Percentiles rank a stretch among this genome's conserved stretches.
These are phyloP conservation scores for Seiridium unicorne DNA, from an alignment of 2,329 filamentous ascomycete species.

Conservation along the genomic window DNA sequence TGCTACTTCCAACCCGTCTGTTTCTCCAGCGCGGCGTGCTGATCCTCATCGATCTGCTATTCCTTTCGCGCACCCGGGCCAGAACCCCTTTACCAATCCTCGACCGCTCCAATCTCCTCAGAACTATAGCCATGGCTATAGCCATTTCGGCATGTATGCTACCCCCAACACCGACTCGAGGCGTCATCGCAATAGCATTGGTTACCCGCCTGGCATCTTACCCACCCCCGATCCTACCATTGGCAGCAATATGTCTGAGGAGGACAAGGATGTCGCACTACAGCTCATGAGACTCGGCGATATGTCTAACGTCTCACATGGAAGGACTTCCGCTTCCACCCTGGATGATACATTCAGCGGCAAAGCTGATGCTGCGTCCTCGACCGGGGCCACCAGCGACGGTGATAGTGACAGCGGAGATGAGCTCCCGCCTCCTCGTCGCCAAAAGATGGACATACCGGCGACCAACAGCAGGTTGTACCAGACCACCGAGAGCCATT, in stretches of 20 bases:
- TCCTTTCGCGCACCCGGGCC: slow-evolving; percentile 72
- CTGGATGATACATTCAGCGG: slow-evolving; percentile 92
- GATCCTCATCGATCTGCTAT: slow-evolving; percentile 69
- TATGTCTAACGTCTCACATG: slow-evolving; percentile 89
- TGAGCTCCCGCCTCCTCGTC: slow-evolving; percentile 58
- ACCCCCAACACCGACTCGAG: slow-evolving; percentile 62
- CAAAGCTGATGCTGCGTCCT: slow-evolving; percentile 79
- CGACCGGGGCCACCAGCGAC: slow-evolving; percentile 81
- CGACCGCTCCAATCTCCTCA: slow-evolving; percentile 82
- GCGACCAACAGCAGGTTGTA: slow-evolving; percentile 46
- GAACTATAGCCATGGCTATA: slow-evolving; percentile 57
- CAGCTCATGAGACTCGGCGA: slow-evolving; percentile 96
- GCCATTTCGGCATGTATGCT: slow-evolving; percentile 57
- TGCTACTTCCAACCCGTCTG: slow-evolving; percentile 93
- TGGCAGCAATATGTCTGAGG: slow-evolving; percentile 94
- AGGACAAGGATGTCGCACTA: slow-evolving; percentile 88
- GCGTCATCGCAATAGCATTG: slow-evolving; percentile 64
- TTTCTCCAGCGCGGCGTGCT: slow-evolving; percentile 83
- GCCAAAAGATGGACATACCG: slow-evolving; percentile 51
- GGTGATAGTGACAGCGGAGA: slow-evolving; percentile 67
- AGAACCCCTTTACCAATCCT: slow-evolving; percentile 77
- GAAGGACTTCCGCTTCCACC: slow-evolving; percentile 89
- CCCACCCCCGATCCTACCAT: slow-evolving; percentile 97
- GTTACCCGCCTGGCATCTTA: slow-evolving; percentile 63
- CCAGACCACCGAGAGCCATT: slow-evolving; percentile 51